Evolutionary conservation across 2,329 filamentous ascomycete species (phyloP), one percentile per base, ranked within the genome.

Genomic region (Achaetomium macrosporum): DNA sequence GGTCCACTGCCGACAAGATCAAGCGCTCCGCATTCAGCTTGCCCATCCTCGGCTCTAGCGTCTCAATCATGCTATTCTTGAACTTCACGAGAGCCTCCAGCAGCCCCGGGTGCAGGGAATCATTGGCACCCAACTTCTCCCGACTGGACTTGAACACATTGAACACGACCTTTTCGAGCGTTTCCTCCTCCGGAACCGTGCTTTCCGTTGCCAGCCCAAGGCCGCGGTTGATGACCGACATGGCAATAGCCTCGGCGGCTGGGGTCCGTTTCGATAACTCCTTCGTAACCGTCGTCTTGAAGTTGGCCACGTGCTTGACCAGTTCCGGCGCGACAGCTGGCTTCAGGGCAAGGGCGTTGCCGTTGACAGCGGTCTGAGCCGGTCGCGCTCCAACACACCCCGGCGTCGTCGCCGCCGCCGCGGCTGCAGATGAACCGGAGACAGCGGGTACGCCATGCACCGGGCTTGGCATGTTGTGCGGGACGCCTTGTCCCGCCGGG

Each of bases 221-320:
- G 42, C 72, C 75, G 25, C 76, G 75, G 56, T 78, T 78, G 56
- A 79, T 66, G 12, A 76, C 76, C 7, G 75, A 77, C 70, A 78
- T 76, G 54, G 77, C 73, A 20, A 78, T 72, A 20, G 71, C 73
- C 52, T 77, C 71, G 15, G 74, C 68, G 51, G 71, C 68, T 25
- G 69, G 68, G 13, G 69, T 67, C 1, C 71, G 70, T 56, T 71
- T 73, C 46, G 68, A 68, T 40, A 78, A 67, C 51, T 75, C 75
- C 47, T 72, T 68, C 11, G 73, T 68, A 15, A 79, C 66, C 10
- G 75, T 73, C 11, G 72, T 71, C 59, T 75, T 76, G 62, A 79
- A 72, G 16, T 69, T 68, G 33, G 71, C 67, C 16, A 79, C 69
- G 13, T 72, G 71, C 7, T 64, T 59, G 19, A 73, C 64, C 1